Evolutionary conservation across 2,329 filamentous ascomycete genomes (phyloP), one percentile per base, ranked within the genome.

Genomic region (Rosellinia necatrix): DNA sequence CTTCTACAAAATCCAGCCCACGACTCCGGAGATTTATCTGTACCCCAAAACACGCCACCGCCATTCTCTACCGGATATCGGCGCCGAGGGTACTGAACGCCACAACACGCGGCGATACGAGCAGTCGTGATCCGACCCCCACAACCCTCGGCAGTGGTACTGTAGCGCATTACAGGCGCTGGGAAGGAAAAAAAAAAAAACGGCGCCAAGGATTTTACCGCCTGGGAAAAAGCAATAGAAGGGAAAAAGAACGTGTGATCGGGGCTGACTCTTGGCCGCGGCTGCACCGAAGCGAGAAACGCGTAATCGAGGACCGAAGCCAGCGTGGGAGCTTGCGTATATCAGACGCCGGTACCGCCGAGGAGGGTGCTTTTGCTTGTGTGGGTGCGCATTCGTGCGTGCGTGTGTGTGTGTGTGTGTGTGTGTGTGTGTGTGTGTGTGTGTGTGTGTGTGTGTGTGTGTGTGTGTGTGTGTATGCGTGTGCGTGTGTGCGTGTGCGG

Each of bases 41-140:
- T n/a, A n/a, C n/a, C n/a, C n/a, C n/a, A n/a, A n/a, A n/a, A n/a
- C n/a, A n/a, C n/a, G n/a, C n/a, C n/a, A n/a, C n/a, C n/a, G n/a
- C n/a, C n/a, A n/a, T n/a, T n/a, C n/a, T n/a, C n/a, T n/a, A n/a
- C n/a, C 3, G n/a, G 7, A 29, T 19, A 30, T 12, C 34, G 32
- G n/a, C 19, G 9, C 38, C 24, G 10, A 25, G 5, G n/a, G 24
- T 17, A 19, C 15, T 15, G 12, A 37, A 41, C 38, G 12, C 42
- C 32, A 49, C 53, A 29, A 53, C 48, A 44, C 53, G 42, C 47
- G 38, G 17, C 49, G 40, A 51, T 60, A 51, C 53, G 53, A 57
- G 48, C 52, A 15, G 42, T 32, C 32, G 53, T 56, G 22, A 22
- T 49, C 19, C 22, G n/a, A 38, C 24, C 42, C 12, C 21, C n/a